Evolutionary conservation across 768 basidiomycete species (phyloP), one percentile per base, ranked within the genome.

Genomic region (Boletellus sp.): DNA sequence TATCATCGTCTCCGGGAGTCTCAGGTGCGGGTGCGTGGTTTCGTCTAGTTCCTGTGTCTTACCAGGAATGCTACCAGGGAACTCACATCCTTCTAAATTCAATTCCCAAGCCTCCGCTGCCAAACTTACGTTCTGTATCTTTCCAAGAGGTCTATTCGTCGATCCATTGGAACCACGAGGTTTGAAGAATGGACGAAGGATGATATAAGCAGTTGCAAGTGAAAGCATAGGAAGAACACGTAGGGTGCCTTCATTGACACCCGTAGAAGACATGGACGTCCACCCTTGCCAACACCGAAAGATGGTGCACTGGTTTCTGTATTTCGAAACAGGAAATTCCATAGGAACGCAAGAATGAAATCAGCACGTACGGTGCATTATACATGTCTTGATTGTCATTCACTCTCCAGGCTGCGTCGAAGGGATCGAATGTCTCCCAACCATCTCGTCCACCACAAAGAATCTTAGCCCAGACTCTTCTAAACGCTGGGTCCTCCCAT

Each of bases 151-250:
- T 17, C 26, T 31, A 7, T 31, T 31, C 4, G 26, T 23, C 42
- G 13, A 2, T 11, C 19, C 10, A 57, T 46, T 28, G 17, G 58
- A 48, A 13, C 31, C 17, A 6, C 58, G 54, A 5, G 72, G 75
- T 43, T 70, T 72, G 75, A 88, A 87, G 69, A 87, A 83, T 0
- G 85, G 85, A 9, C 85, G 77, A 0, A 87, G 72, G 17, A 86
- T 70, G 49, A 78, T 67, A 53, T 88, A 87, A 0, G 84, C 77
- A 0, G 80, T 75, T 7, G 80, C 67, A 17, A 82, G 72, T 0
- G 67, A 66, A 40, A 86, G 66, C 63, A 78, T 73, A 0, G 84
- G 84, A 36, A 81, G 74, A n/a, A 86, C 78, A 2, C 74, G 72
- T 1, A 87, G 71, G 0, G 84, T 86, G 12, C 85, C 85, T 60